A percentile compares a stretch with the other conserved stretches of the same genome.
Evolutionary conservation across 768 basidiomycete species (phyloP).

Genomic region (Pisolithus microcarpus): DNA sequence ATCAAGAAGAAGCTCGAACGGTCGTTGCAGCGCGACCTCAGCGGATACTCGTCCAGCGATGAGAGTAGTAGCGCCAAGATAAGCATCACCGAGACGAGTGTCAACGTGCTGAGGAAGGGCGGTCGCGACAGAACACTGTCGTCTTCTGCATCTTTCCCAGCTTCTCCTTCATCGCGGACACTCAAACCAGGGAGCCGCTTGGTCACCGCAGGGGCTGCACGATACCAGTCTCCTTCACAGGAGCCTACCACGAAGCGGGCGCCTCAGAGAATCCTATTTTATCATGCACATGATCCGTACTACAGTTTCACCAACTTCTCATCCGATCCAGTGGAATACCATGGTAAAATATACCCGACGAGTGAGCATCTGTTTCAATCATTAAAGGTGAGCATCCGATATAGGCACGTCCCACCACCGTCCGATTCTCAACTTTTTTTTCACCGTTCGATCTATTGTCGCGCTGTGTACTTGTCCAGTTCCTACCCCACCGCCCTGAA

Average conservation of each 20-base stretch:
- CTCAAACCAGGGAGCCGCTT: not conserved
- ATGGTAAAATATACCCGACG: constrained; percentile 35
- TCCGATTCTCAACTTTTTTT: not conserved
- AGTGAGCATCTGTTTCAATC: constrained; percentile 44
- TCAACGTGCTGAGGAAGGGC: constrained; percentile 17
- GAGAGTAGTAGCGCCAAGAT: constrained; percentile 11
- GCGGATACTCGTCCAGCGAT: constrained; percentile 25
- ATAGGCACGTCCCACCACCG: not conserved
- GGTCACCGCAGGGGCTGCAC: not conserved
- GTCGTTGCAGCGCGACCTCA: constrained; percentile 14
- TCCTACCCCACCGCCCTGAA: constrained; percentile 29
- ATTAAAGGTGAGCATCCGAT: constrained; percentile 28
- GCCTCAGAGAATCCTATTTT: constrained; percentile 26
- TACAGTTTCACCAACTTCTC: constrained; percentile 42
- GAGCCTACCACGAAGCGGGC: constrained; percentile 5
- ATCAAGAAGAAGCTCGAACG: constrained; percentile 24
- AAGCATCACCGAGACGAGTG: constrained; percentile 21
- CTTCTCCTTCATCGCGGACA: constrained; percentile 7
- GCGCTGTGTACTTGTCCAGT: constrained; percentile 16
- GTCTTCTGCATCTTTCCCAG: not conserved
- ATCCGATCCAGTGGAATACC: constrained; percentile 33
- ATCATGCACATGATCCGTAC: constrained; percentile 25
- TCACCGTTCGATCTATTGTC: not conserved
- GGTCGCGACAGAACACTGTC: not conserved
- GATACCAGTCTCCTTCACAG: constrained; percentile 3